Conservation (phyloP, 441 rosid genomes). For the Sinapis alba region DNA sequence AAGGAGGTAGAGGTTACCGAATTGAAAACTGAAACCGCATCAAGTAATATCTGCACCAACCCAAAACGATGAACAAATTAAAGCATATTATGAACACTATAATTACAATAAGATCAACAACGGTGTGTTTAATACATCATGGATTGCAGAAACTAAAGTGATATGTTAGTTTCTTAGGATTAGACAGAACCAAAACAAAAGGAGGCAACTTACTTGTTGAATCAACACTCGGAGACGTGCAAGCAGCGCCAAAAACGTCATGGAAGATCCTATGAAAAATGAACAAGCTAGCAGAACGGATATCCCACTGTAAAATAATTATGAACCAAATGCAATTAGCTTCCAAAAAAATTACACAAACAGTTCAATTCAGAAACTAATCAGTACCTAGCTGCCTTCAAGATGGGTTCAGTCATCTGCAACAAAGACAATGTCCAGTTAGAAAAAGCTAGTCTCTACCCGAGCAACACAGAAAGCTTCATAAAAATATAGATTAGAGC, state of each 20-base stretch:
- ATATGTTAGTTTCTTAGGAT: background rate
- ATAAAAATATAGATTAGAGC: background rate
- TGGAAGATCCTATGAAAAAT: constrained; percentile 76
- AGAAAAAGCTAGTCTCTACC: constrained; percentile 11
- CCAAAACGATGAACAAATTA: constrained; percentile 10
- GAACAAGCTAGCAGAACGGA: constrained; percentile 79
- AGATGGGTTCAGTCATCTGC: constrained; percentile 90
- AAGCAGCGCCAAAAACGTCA: constrained; percentile 74
- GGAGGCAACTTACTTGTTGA: constrained; percentile 70
- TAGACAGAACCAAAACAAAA: background rate
- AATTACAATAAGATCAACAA: constrained; percentile 3
- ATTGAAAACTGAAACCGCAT: constrained; percentile 69
- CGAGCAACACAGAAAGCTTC: background rate
- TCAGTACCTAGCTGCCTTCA: constrained; percentile 77
- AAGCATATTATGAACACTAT: constrained; percentile 1
- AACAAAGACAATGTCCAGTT: constrained; percentile 33
- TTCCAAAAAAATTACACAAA: background rate
- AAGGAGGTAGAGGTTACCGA: constrained; percentile 62
- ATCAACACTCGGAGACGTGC: constrained; percentile 79
- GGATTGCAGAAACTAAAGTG: background rate
- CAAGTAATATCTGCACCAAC: constrained; percentile 66
- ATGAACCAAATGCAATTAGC: background rate
- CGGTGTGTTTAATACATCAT: background rate
- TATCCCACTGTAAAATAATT: constrained; percentile 52
- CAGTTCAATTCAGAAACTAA: background rate